These are phyloP conservation scores for Pythium periplocum DNA, from an alignment of 352 stramenopile species.

Conservation along the genomic window DNA sequence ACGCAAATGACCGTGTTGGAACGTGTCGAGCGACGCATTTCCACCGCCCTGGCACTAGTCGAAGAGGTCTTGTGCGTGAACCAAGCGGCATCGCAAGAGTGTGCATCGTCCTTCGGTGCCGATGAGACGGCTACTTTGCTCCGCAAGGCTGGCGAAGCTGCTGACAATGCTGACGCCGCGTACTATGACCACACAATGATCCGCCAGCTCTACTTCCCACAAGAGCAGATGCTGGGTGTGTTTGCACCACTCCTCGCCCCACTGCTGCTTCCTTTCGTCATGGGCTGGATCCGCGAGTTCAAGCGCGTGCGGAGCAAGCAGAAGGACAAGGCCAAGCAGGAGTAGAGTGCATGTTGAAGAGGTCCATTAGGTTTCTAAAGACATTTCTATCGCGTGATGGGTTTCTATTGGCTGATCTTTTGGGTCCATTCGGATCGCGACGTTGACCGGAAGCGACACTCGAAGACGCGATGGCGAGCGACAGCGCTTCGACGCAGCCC, in stretches of 20 bases:
- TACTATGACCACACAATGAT: conserved; percentile 37
- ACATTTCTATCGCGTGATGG: background rate
- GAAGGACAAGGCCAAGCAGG: conserved; percentile 3
- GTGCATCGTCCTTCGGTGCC: background rate
- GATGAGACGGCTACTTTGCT: conserved; percentile 4
- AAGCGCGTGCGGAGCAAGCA: conserved; percentile 18
- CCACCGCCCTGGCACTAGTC: conserved; percentile 37
- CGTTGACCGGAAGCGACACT: conserved; percentile 1
- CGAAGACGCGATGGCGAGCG: background rate
- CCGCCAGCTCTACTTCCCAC: conserved; percentile 28
- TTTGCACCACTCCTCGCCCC: conserved; percentile 24
- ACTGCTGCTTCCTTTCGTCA: conserved; percentile 23
- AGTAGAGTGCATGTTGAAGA: conserved; percentile 3
- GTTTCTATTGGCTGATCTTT: too few species aligned
- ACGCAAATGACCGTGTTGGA: conserved; percentile 67
- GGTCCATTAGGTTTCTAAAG: conserved; percentile 2
- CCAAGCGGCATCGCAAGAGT: background rate
- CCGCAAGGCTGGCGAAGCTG: conserved; percentile 8
- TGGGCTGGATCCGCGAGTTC: conserved; percentile 25
- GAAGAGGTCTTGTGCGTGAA: conserved; percentile 42
- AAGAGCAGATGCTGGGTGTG: conserved; percentile 28
- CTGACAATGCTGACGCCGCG: conserved; percentile 21
- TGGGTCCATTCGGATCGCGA: background rate
- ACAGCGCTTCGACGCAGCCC: background rate
- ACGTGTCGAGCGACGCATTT: conserved; percentile 54